Evolutionary conservation across 495 filamentous ascomycete genomes (phyloP).

Genomic region (Podospora tetraspora): DNA sequence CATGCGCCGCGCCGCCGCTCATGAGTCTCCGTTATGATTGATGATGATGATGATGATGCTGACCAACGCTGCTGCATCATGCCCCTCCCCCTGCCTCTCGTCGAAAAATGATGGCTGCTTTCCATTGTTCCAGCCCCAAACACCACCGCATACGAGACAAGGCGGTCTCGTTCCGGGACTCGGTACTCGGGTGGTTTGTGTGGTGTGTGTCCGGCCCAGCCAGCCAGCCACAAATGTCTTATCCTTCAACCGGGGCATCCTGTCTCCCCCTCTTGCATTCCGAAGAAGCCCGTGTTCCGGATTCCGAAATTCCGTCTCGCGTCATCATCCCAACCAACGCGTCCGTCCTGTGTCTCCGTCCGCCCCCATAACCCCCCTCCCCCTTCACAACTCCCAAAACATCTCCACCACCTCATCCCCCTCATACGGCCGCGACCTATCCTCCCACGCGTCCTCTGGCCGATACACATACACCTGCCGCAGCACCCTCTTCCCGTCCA

Average conservation of each 20-base stretch:
- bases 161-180: not conserved
- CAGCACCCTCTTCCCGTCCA: conserved; percentile 9
- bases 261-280: not conserved
- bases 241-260: not conserved
- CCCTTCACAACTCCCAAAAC: conserved; percentile 28
- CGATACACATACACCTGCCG: conserved; percentile 29
- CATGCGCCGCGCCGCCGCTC: not conserved
- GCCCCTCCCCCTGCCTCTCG: too few relatives aligned
- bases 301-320: too few relatives aligned
- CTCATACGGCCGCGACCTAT: not conserved
- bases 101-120: not conserved
- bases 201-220: too few relatives aligned
- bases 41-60: not conserved
- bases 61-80: too few relatives aligned
- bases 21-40: too few relatives aligned
- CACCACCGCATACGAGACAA: not conserved
- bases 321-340: too few relatives aligned
- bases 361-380: too few relatives aligned
- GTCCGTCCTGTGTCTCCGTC: too few relatives aligned
- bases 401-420: conserved; percentile 34
- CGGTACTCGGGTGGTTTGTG: too few relatives aligned
- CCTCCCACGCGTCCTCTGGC: conserved; percentile 4
- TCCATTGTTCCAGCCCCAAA: not conserved
- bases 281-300: too few relatives aligned
- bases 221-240: not conserved